Percentiles rank a stretch among this genome's conserved stretches.
Evolutionary conservation across 306 rosid species (phyloP).

Genomic region (Aeschynomene evenia): DNA sequence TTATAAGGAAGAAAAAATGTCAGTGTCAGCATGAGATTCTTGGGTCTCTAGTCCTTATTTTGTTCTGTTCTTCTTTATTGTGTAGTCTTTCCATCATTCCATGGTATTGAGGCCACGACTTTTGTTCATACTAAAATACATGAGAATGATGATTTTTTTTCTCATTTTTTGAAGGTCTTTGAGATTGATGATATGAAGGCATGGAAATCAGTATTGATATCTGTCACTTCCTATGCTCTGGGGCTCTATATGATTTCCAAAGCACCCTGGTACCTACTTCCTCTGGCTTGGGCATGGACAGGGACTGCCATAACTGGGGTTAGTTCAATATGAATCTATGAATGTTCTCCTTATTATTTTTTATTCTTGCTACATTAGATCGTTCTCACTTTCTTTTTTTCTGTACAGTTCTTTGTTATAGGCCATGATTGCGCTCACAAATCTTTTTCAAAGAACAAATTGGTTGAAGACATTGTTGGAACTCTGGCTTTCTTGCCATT

Average conservation of each 20-base stretch:
- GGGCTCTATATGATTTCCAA: slow-evolving; percentile 84
- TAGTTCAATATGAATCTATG: slow-evolving; percentile 38
- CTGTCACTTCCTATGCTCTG: slow-evolving; percentile 76
- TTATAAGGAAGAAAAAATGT: slow-evolving; percentile 3
- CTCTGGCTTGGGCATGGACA: slow-evolving; percentile 99
- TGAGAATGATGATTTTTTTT: neutral
- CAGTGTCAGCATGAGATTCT: neutral
- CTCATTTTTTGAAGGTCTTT: slow-evolving; percentile 55
- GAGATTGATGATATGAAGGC: slow-evolving; percentile 80
- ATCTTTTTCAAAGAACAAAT: slow-evolving; percentile 90
- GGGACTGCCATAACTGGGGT: slow-evolving; percentile 99
- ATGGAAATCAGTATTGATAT: slow-evolving; percentile 82
- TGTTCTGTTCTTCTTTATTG: neutral
- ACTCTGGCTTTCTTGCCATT: slow-evolving; percentile 90
- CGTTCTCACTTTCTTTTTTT: slow-evolving; percentile 8
- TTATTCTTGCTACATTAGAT: neutral
- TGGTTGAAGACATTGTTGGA: slow-evolving; percentile 93
- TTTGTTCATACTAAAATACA: neutral
- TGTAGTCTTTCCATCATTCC: slow-evolving; percentile 12
- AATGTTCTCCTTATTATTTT: slow-evolving; percentile 18
- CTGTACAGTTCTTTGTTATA: slow-evolving; percentile 80
- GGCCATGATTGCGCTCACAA: slow-evolving; percentile 99
- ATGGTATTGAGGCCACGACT: neutral
- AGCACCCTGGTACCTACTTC: slow-evolving; percentile 96
- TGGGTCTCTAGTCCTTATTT: neutral